Conservation (phyloP, 768 basidiomycete species). For the Hygrocybe coccinea region DNA sequence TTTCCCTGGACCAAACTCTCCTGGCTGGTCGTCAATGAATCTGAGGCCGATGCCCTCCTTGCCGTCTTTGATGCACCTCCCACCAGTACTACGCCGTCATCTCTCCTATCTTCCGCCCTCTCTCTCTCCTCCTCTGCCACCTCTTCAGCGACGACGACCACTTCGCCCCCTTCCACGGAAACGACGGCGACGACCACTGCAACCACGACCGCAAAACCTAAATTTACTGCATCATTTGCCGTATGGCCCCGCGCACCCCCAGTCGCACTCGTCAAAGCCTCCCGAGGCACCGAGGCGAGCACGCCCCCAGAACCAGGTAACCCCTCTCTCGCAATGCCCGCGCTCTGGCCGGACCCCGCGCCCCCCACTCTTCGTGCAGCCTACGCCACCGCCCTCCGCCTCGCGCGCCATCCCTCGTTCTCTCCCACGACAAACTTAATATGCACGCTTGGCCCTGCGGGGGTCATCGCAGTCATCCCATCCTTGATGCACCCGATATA, state of each 20-base stretch:
- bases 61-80: constrained; percentile 16
- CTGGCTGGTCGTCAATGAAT: constrained; percentile 56
- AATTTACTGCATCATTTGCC: not conserved
- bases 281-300: not conserved
- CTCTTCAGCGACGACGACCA: not conserved
- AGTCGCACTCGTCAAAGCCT: not conserved
- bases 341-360: constrained; percentile 1
- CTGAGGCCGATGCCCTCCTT: constrained; percentile 40
- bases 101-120: not conserved
- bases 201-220: not conserved
- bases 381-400: constrained; percentile 5
- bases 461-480: constrained; percentile 40
- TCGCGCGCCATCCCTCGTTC: constrained; percentile 16
- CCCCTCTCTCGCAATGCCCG: constrained; percentile 1
- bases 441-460: constrained; percentile 52
- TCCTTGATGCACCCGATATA: constrained; percentile 24
- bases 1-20: constrained; percentile 50
- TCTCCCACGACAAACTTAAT: constrained; percentile 42
- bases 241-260: not conserved
- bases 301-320: not conserved
- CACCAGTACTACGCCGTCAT: not conserved
- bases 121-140: not conserved
- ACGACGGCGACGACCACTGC: not conserved
- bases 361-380: constrained; percentile 10
- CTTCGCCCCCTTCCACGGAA: too few relatives aligned